Evolutionary conservation across 2,329 filamentous ascomycete species (phyloP).

Genomic region (Aspergillus sclerotialis): DNA sequence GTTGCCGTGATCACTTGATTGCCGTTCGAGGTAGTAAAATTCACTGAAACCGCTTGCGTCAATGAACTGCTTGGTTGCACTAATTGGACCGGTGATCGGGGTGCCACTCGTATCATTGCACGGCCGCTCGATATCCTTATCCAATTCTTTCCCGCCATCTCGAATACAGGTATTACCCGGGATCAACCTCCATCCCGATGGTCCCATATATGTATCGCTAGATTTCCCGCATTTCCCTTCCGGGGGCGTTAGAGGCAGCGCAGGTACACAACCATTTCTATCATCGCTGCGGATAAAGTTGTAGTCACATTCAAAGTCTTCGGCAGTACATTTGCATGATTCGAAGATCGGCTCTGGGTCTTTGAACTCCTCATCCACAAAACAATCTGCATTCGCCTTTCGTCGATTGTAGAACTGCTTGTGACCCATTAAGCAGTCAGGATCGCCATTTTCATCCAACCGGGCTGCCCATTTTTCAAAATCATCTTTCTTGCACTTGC

Average conservation of each 20-base stretch:
- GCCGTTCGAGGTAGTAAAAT: slow-evolving; percentile 73
- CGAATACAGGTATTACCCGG: slow-evolving; percentile 70
- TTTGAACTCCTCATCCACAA: slow-evolving; percentile 78
- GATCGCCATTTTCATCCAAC: slow-evolving; percentile 68
- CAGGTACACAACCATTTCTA: slow-evolving; percentile 60
- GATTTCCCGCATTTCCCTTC: slow-evolving; percentile 66
- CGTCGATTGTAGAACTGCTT: slow-evolving; percentile 79
- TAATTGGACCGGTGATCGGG: slow-evolving; percentile 58
- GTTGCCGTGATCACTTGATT: slow-evolving; percentile 53
- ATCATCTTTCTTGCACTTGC: slow-evolving; percentile 62
- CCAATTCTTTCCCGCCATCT: slow-evolving; percentile 56
- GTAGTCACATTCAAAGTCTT: slow-evolving; percentile 94
- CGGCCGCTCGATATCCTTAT: slow-evolving; percentile 64
- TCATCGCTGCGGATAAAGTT: slow-evolving; percentile 69
- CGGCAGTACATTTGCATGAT: slow-evolving; percentile 71
- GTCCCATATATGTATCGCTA: slow-evolving; percentile 70
- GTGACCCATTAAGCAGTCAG: slow-evolving; percentile 92
- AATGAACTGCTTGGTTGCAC: slow-evolving; percentile 56
- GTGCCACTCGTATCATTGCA: slow-evolving; percentile 60
- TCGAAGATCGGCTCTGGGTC: slow-evolving; percentile 64
- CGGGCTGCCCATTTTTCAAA: slow-evolving; percentile 87
- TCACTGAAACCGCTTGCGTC: slow-evolving; percentile 49
- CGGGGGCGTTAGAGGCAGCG: slow-evolving; percentile 57
- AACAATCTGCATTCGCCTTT: slow-evolving; percentile 83
- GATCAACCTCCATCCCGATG: slow-evolving; percentile 87